These are phyloP conservation scores for Ilex aquifolium DNA, from an alignment of 257 asterid genomes.

Conservation along the genomic window DNA sequence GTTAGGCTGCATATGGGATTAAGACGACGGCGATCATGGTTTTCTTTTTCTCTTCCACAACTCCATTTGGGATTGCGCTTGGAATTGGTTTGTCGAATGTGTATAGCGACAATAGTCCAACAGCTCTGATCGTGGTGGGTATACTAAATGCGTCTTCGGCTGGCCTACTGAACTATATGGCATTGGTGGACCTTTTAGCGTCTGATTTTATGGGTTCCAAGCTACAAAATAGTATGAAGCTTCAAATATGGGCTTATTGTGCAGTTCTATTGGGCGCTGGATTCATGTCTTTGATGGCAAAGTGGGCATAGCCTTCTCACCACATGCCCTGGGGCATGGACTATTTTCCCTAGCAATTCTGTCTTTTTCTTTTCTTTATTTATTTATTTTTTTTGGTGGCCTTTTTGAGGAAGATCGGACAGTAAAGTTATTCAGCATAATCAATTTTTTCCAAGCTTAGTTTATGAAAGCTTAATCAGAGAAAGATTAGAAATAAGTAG, in stretches of 20 bases:
- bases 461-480: too few species aligned
- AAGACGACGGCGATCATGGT: slow-evolving; percentile 26
- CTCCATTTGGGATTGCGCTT: slow-evolving; percentile 36
- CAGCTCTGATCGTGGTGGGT: slow-evolving; percentile 38
- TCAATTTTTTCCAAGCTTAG: too few species aligned
- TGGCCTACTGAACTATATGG: slow-evolving; percentile 39
- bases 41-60: slow-evolving; percentile 36
- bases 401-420: too few species aligned
- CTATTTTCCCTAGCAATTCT: too few species aligned
- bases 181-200: slow-evolving; percentile 33
- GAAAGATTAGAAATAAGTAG: too few species aligned
- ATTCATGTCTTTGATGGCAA: slow-evolving; percentile 31
- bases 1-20: slow-evolving; percentile 30
- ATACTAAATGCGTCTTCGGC: slow-evolving; percentile 34
- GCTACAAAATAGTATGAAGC: slow-evolving; percentile 29
- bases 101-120: slow-evolving; percentile 35
- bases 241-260: slow-evolving; percentile 31
- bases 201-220: slow-evolving; percentile 34
- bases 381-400: too few species aligned
- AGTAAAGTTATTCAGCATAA: too few species aligned
- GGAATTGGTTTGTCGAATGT: slow-evolving; percentile 34
- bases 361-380: too few species aligned
- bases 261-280: slow-evolving; percentile 34
- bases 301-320: slow-evolving; percentile 21
- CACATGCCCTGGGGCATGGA: too few species aligned